Evolutionary conservation across 73 alveolate genomes (phyloP).

Genomic region (Urostyla sp.): DNA sequence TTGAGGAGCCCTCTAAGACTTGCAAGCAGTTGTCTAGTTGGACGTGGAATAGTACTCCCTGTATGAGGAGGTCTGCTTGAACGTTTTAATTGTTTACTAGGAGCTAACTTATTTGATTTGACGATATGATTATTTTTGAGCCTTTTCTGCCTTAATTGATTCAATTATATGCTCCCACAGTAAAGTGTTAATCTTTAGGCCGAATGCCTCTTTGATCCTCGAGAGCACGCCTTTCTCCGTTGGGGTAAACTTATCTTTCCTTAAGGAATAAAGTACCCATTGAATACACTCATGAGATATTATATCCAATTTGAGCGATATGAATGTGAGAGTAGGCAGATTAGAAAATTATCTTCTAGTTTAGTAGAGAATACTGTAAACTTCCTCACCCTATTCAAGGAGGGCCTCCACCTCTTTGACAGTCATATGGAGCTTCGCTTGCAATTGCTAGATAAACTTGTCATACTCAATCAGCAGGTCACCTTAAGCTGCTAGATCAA

Average conservation of each 20-base stretch:
- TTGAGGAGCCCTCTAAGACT: too few species aligned
- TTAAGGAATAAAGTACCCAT: slow-evolving; percentile 59
- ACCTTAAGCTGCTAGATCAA: slow-evolving; percentile 4
- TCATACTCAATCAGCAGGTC: slow-evolving; percentile 35
- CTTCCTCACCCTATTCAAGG: slow-evolving; percentile 8
- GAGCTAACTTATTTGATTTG: neutral
- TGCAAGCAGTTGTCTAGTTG: too few species aligned
- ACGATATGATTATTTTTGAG: neutral
- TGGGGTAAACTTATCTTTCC: slow-evolving; percentile 72
- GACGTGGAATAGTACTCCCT: too few species aligned
- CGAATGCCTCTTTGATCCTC: slow-evolving; percentile 75
- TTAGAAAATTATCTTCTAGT: slow-evolving; percentile 29
- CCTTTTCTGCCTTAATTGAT: slow-evolving; percentile 10
- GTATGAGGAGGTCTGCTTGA: too few species aligned
- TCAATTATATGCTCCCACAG: slow-evolving; percentile 58
- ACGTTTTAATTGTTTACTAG: too few species aligned
- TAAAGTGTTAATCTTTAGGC: slow-evolving; percentile 35
- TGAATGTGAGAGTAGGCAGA: slow-evolving; percentile 30
- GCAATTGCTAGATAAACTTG: slow-evolving; percentile 18
- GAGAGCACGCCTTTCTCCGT: slow-evolving; percentile 67
- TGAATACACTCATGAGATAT: slow-evolving; percentile 56
- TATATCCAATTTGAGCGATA: slow-evolving; percentile 46
- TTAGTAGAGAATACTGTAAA: slow-evolving; percentile 7
- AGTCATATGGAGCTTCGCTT: too few species aligned
- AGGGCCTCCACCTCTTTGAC: too few species aligned